Evolutionary conservation across 352 stramenopile species (phyloP), one percentile per base, ranked within the genome.

Genomic region (Phytophthora podocarpi): DNA sequence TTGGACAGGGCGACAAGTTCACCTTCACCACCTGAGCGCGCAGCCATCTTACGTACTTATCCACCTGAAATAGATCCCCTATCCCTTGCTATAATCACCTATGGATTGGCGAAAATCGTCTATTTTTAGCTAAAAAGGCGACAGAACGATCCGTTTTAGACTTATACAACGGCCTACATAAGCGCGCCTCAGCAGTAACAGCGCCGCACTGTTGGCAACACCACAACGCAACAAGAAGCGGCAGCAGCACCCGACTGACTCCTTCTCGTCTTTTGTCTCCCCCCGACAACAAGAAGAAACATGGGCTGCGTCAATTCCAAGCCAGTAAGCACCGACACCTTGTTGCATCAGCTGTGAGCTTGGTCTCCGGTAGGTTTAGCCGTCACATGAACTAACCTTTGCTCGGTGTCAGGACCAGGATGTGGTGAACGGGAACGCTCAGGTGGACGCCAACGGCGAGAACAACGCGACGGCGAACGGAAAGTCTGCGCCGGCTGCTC

Each of bases 261-360:
- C 32, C 30, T 58, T 49, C 45, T 23, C 24, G 34, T 34, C 1
- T 32, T 12, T 30, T 36, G 4, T 31, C 15, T 26, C 47, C 31
- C 24, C 41, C 32, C 21, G 40, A 37, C 28, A 60, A 50, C n/a
- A 51, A 45, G 31, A 46, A 58, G 12, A 23, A 64, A 35, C 50
- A 91, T 91, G 82, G 82, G 82, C 70, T 91, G 82, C 64, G 76
- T 80, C n/a, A 89, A 49, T 56, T 90, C 82, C 66, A 91, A 91
- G 64, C 72, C 74, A 42, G 81, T 89, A 72, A 47, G 79, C 62
- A 3, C 13, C n/a, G 15, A 16, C 23, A 6, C 21, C n/a, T 28
- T 43, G 23, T 21, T 39, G 20, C 30, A 35, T n/a, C 21, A 37
- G 28, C 27, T 24, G n/a, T n/a, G 4, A 10, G n/a, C n/a, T 8